These are phyloP conservation scores for Linum lewisii DNA, from an alignment of 345 rosid species.

Conservation along the genomic window DNA sequence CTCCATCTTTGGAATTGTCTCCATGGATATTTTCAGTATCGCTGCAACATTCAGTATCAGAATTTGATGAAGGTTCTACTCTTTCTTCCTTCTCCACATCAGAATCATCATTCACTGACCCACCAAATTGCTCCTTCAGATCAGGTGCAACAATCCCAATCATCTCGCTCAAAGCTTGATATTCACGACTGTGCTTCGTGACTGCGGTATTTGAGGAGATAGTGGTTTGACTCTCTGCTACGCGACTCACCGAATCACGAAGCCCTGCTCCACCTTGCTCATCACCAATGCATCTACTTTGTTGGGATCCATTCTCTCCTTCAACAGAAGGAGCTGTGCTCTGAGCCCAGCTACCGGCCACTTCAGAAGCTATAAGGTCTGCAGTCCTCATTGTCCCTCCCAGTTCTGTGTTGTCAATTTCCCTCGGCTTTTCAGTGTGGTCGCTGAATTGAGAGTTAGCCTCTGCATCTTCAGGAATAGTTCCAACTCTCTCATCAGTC, in stretches of 20 bases:
- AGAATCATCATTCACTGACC: slow-evolving; percentile 19
- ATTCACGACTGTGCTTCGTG: slow-evolving; percentile 26
- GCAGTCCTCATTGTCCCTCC: slow-evolving; percentile 56
- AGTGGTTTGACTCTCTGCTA: slow-evolving; percentile 51
- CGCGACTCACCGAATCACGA: slow-evolving; percentile 35
- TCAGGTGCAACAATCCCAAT: slow-evolving; percentile 59
- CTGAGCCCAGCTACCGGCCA: slow-evolving; percentile 77
- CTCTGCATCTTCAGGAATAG: slow-evolving; percentile 17
- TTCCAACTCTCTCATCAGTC: slow-evolving; percentile 28
- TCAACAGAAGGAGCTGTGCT: slow-evolving; percentile 78
- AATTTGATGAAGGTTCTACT: slow-evolving; percentile 32
- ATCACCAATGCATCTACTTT: slow-evolving; percentile 35
- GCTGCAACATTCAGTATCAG: slow-evolving; percentile 47
- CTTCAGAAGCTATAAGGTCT: slow-evolving; percentile 85
- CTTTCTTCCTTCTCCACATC: slow-evolving; percentile 22
- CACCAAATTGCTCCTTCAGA: slow-evolving; percentile 39
- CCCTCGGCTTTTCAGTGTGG: slow-evolving; percentile 28
- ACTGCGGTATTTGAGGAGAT: slow-evolving; percentile 33
- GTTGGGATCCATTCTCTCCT: slow-evolving; percentile 61
- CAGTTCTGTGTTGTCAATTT: slow-evolving; percentile 48
- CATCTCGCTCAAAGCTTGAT: slow-evolving; percentile 46
- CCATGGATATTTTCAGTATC: slow-evolving; percentile 22
- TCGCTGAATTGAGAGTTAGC: no score
- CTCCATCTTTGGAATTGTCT: slow-evolving; percentile 13
- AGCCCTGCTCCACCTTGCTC: slow-evolving; percentile 26